Evolutionary conservation across 2,329 filamentous ascomycete species (phyloP).

Genomic region (Alternaria angustiovoidea): DNA sequence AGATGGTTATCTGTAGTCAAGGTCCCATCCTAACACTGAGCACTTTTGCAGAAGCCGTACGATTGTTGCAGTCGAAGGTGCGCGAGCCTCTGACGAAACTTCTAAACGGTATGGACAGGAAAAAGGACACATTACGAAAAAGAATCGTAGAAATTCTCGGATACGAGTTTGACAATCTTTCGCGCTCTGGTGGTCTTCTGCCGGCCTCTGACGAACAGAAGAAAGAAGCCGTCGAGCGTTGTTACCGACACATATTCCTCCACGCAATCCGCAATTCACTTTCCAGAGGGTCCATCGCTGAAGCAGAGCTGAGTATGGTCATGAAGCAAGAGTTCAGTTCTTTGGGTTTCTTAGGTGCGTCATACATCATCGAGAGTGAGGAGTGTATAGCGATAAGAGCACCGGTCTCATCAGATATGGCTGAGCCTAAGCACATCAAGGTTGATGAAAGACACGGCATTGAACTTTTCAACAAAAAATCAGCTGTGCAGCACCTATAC

Average conservation of each 20-base stretch:
- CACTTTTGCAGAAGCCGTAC: slow-evolving; percentile 7
- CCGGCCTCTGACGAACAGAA: not conserved
- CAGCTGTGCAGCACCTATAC: too few relatives aligned
- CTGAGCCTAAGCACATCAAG: too few relatives aligned
- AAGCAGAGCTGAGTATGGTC: not conserved
- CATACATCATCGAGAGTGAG: too few relatives aligned
- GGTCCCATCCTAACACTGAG: slow-evolving; percentile 7
- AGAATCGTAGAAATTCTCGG: not conserved
- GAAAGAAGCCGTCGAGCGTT: slow-evolving; percentile 4
- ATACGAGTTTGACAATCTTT: not conserved
- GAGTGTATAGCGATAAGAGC: too few relatives aligned
- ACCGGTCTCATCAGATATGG: too few relatives aligned
- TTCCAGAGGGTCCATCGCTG: not conserved
- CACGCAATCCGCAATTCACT: slow-evolving; percentile 1
- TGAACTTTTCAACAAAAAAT: too few relatives aligned
- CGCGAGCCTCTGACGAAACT: not conserved
- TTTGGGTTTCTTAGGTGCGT: too few relatives aligned
- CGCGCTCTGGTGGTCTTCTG: not conserved
- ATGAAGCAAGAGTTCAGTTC: not conserved
- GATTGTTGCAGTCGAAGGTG: slow-evolving; percentile 1
- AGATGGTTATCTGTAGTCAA: slow-evolving; percentile 2
- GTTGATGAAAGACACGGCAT: too few relatives aligned
- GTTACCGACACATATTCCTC: slow-evolving; percentile 7
- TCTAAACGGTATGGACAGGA: not conserved
- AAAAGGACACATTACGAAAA: slow-evolving; percentile 4